Conservation (phyloP, 495 filamentous ascomycete genomes). For the Patellaria atrata region DNA sequence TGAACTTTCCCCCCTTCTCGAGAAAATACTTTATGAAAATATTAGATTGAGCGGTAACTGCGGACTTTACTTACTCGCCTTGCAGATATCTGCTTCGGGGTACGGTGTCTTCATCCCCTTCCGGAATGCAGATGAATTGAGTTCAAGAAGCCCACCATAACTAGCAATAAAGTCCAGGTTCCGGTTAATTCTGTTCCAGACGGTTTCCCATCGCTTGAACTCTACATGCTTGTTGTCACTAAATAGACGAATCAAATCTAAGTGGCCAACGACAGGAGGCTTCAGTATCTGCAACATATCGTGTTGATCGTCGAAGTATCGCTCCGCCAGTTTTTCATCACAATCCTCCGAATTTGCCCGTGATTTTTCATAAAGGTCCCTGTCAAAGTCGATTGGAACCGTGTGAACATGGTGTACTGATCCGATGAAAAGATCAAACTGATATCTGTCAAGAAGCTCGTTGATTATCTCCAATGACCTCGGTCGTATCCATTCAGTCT, state of each 20-base stretch:
- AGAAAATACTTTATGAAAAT: constrained; percentile 37
- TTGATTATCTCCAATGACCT: constrained; percentile 44
- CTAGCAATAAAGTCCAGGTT: constrained; percentile 56
- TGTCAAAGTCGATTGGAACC: constrained; percentile 81
- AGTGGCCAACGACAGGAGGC: constrained; percentile 80
- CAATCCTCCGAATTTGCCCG: constrained; percentile 40
- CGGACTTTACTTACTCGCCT: constrained; percentile 35
- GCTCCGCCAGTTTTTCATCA: constrained; percentile 58
- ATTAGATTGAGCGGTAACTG: background rate
- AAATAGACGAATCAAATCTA: constrained; percentile 77
- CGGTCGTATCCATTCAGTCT: constrained; percentile 78
- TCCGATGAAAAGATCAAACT: constrained; percentile 78
- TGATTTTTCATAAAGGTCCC: constrained; percentile 48
- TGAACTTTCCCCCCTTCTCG: constrained; percentile 60
- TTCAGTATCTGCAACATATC: constrained; percentile 60
- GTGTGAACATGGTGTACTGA: constrained; percentile 77
- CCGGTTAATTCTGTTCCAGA: constrained; percentile 58
- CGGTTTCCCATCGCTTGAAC: constrained; percentile 36
- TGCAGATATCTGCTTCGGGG: constrained; percentile 62
- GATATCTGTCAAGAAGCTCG: constrained; percentile 41
- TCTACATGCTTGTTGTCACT: constrained; percentile 49
- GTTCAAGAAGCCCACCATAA: constrained; percentile 73
- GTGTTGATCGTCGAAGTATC: constrained; percentile 76
- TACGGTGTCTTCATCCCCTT: constrained; percentile 89
- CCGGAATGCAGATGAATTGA: constrained; percentile 72